Percentiles rank a stretch among this genome's conserved stretches.
Conservation (phyloP, 208 protist genomes). For the Crithidia fasciculata region DNA sequence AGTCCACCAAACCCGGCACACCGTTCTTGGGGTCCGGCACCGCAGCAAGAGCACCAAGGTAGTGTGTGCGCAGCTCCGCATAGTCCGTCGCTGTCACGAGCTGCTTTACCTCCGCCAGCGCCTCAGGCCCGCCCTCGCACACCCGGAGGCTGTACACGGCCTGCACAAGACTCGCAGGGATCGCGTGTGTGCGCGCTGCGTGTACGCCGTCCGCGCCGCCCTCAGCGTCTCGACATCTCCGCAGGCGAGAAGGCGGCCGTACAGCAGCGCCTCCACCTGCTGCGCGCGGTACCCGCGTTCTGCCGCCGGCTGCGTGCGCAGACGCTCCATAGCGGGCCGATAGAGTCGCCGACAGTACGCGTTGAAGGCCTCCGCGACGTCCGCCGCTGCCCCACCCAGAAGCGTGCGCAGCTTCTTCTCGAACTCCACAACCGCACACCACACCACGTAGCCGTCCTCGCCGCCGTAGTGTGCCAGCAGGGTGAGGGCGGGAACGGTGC, state of each 20-base stretch:
- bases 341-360: conserved; percentile 66
- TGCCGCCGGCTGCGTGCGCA: conserved; percentile 40
- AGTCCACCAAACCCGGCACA: conserved; percentile 63
- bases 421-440: conserved; percentile 49
- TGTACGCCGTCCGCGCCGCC: conserved; percentile 48
- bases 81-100: conserved; percentile 46
- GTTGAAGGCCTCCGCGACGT: conserved; percentile 49
- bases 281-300: conserved; percentile 40
- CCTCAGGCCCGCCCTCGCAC: conserved; percentile 37
- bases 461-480: conserved; percentile 38
- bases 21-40: conserved; percentile 32
- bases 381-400: conserved; percentile 25
- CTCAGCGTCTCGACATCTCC: conserved; percentile 36
- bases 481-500: conserved; percentile 45
- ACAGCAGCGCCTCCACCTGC: conserved; percentile 55
- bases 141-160: conserved; percentile 54
- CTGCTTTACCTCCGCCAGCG: conserved; percentile 56
- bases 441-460: conserved; percentile 42
- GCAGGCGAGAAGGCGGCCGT: conserved; percentile 47
- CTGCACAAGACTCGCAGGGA: conserved; percentile 55
- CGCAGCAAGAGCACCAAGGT: conserved; percentile 54
- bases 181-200: conserved; percentile 39
- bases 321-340: conserved; percentile 31
- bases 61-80: conserved; percentile 58
- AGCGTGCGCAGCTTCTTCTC: conserved; percentile 57